Evolutionary conservation across 495 filamentous ascomycete genomes (phyloP).

Genomic region (Tirmania nivea): DNA sequence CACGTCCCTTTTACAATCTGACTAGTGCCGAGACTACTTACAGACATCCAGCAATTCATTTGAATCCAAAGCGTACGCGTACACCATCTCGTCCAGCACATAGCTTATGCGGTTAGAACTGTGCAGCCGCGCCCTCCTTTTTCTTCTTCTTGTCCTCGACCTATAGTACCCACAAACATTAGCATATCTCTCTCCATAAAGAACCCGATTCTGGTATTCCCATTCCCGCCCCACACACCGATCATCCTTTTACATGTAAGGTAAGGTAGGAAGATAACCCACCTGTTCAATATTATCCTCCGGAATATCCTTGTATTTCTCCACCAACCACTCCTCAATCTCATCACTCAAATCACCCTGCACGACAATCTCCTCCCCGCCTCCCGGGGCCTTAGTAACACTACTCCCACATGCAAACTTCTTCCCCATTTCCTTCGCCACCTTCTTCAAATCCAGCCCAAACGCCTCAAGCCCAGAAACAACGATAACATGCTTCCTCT

Average conservation of each 20-base stretch:
- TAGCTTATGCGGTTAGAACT: background rate
- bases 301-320: constrained; percentile 64
- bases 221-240: background rate
- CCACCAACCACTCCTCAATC: constrained; percentile 70
- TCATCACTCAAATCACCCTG: constrained; percentile 94
- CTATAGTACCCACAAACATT: background rate
- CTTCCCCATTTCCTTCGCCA: constrained; percentile 72
- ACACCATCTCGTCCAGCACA: no score
- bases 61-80: no score
- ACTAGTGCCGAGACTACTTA: no score
- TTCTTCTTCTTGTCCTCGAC: constrained; percentile 18
- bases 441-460: constrained; percentile 79
- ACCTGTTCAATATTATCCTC: constrained; percentile 86
- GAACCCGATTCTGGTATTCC: no score
- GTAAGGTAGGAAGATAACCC: background rate
- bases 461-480: constrained; percentile 77
- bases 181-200: background rate
- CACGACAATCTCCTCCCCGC: constrained; percentile 89
- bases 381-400: constrained; percentile 69
- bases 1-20: no score
- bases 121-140: constrained; percentile 11
- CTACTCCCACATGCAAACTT: constrained; percentile 86
- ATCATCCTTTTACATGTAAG: background rate
- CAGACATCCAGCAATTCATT: no score
- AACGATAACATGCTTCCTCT: constrained; percentile 85